Evolutionary conservation across 305 asterid species (phyloP).

Genomic region (Lippia alba): DNA sequence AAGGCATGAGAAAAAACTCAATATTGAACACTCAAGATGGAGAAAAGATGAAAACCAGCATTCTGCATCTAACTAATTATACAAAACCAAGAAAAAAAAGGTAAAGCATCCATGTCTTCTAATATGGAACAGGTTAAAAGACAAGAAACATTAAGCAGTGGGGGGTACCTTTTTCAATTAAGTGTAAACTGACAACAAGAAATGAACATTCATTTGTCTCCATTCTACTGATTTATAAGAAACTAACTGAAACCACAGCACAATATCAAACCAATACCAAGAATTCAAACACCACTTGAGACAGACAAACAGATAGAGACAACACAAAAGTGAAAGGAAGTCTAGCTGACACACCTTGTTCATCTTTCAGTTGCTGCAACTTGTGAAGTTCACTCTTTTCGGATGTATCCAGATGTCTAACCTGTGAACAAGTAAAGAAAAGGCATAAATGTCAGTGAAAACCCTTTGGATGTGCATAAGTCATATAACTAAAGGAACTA

Average conservation of each 20-base stretch:
- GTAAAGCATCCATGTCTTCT: conserved; percentile 20
- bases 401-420: conserved; percentile 96
- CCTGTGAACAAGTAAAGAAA: conserved; percentile 48
- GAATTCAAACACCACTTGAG: background rate
- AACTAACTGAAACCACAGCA: conserved; percentile 15
- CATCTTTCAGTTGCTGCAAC: conserved; percentile 94
- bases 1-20: conserved; percentile 10
- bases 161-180: background rate
- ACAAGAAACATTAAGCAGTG: background rate
- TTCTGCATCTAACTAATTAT: conserved; percentile 9
- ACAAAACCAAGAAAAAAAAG: background rate
- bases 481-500: background rate
- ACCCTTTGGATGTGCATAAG: conserved; percentile 9
- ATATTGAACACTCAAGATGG: conserved; percentile 9
- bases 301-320: background rate
- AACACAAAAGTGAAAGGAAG: conserved; percentile 1
- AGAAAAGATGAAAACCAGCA: background rate
- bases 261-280: conserved; percentile 9
- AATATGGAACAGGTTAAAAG: conserved; percentile 10
- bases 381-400: conserved; percentile 98
- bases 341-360: conserved; percentile 62
- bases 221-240: background rate
- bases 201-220: too few species aligned
- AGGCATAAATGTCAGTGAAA: conserved; percentile 19
- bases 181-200: too few species aligned